These are phyloP conservation scores for Salix koriyanagi DNA, from an alignment of 345 rosid genomes.

Conservation along the genomic window DNA sequence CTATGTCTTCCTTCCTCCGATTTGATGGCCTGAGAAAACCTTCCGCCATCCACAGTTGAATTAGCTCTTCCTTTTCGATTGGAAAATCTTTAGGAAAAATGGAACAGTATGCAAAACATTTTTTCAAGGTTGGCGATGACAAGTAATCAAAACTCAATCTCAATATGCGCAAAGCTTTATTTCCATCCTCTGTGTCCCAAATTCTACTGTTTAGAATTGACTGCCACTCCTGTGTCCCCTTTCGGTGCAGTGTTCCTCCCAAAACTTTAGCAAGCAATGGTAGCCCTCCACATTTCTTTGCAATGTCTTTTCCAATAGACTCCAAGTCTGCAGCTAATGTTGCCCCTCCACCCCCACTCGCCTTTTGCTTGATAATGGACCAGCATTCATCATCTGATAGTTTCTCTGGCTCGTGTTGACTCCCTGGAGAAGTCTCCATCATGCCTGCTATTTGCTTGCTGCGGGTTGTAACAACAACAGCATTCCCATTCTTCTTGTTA, in stretches of 20 bases:
- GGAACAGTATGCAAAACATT: slow-evolving; percentile 15
- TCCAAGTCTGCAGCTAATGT: too few relatives aligned
- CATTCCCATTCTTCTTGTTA: too few relatives aligned
- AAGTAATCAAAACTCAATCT: slow-evolving; percentile 12
- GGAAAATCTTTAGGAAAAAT: background rate
- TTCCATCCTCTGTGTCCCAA: background rate
- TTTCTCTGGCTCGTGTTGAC: too few relatives aligned
- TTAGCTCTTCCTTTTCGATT: background rate
- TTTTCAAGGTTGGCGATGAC: background rate
- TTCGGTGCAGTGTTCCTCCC: slow-evolving; percentile 1
- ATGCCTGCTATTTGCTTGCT: too few relatives aligned
- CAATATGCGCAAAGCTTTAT: background rate
- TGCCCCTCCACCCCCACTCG: too few relatives aligned
- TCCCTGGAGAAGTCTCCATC: too few relatives aligned
- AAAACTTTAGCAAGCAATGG: slow-evolving; percentile 14
- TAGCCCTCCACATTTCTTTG: slow-evolving; percentile 17
- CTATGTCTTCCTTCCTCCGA: background rate
- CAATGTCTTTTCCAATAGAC: slow-evolving; percentile 16
- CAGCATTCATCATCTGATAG: too few relatives aligned
- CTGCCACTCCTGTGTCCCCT: slow-evolving; percentile 9
- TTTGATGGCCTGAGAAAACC: background rate
- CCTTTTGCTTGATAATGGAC: too few relatives aligned
- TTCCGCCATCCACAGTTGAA: slow-evolving; percentile 18
- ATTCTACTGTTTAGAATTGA: slow-evolving; percentile 4
- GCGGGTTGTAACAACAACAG: too few relatives aligned